Evolutionary conservation across 495 filamentous ascomycete species (phyloP), one percentile per base, ranked within the genome.

Genomic region (Rhizodiscina lignyota): DNA sequence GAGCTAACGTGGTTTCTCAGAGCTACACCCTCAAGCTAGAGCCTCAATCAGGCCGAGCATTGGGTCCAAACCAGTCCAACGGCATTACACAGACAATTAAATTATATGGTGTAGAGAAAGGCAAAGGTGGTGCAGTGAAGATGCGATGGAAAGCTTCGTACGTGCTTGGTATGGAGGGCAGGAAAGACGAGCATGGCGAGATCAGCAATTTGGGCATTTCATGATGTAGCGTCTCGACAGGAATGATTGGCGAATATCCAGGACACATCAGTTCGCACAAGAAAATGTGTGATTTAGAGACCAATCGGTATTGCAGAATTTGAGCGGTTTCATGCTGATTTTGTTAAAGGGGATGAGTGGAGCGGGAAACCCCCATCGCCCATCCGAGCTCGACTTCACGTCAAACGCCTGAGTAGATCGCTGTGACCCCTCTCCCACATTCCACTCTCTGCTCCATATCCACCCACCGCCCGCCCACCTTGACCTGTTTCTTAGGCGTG

Each of bases 81-180:
- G 89, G 82, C 3, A 77, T 97, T 29, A 79, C 73, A 19, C 89
- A 97, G 59, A 66, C 74, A 8, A 86, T 94, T 53, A 58, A 75
- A 29, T 60, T 94, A 21, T 72, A 76, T 46, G 81, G 82, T 2
- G 70, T 84, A 30, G 67, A 74, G 33, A 47, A 46, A 19, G 77
- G 74, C 26, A 76, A 81, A 47, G 86, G 83, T 2, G 73, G 72
- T 31, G 64, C 58, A 34, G 74, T 93, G 40, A 91, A 86, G 59
- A 70, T 97, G 54, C 62, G 89, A 42, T 97, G 84, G 81, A 79
- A 81, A 49, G 77, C 77, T 6, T 68, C 72, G 12, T 96, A 96
- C 56, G 72, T 68, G 49, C 50, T 89, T 2, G 81, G 68, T 1
- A 60, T 52, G 5, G 67, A 76, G 47, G 30, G 16, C 5, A 39